Base-by-base conservation (phyloP, 495 filamentous ascomycete species). In the Parathielavia appendiculata region DNA sequence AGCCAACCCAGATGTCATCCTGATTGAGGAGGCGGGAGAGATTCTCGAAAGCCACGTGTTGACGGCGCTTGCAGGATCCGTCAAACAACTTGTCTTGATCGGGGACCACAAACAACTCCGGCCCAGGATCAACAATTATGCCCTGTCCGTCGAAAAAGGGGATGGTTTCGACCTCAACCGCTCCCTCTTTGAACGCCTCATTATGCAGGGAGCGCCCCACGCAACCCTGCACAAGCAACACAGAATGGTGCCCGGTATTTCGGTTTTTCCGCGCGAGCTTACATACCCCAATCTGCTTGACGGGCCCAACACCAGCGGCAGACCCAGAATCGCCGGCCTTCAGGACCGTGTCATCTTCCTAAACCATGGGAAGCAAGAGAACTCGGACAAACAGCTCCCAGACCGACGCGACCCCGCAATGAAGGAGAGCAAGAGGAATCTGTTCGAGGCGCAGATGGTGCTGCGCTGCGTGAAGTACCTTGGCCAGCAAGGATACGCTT, bases 11-110 rank as follows among this genome's bases (percentile, higher is more conserved):
- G 79, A 80, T 17, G 73, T 86, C 7, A 63, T 89, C 23, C 63
- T 92, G 0, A 80, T 90, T 0, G 89, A 93, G 65, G 89, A 93
- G 63, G 88, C 88, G 4, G 88, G 89, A 8, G 89, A 93, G 62
- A 87, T 91, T 23, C 68, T 91, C 1, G 89, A 93, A 63, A 80
- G 76, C 22, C 75, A 92, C 63, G 74, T 91, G 38, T 66, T 92
- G 0, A 85, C 87, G 0, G 81, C 86, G 0, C 63, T 93, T 26
- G 67, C 72, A 0, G 68, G 80, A 0, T 67, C 77, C 0, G 86
- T 84, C 12, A 80, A 89, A 61, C 86, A 91, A 35, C 63, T 89
- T 4, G 75, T 90, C 9, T 68, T 91, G 12, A 91, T 91, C 38
- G 89, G 89, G 4, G 89, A 93, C 59, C 87, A 92, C 61, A 78